A percentile compares a stretch with the other conserved stretches of the same genome.
Conservation (phyloP, 768 basidiomycete genomes). For the Trametes villosa region DNA sequence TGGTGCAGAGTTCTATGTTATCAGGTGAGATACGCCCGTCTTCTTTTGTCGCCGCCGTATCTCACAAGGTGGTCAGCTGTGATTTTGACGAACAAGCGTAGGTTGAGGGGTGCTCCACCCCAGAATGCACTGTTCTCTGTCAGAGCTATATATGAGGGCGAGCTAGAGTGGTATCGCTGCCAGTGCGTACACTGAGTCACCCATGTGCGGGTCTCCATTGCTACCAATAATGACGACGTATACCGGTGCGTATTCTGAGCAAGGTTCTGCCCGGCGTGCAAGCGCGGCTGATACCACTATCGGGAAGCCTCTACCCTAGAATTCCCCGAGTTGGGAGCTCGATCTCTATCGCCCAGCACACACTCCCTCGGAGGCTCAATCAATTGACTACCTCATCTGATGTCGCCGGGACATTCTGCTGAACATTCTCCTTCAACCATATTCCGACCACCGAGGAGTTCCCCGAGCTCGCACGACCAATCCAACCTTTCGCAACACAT, state of each 20-base stretch:
- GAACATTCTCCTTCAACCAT: background rate
- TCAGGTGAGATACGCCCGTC: constrained; percentile 18
- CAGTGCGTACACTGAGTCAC: background rate
- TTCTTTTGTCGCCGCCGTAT: background rate
- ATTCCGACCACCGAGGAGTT: background rate
- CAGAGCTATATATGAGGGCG: background rate
- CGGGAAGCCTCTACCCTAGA: background rate
- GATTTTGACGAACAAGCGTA: background rate
- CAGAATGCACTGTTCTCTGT: background rate
- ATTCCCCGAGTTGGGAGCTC: background rate
- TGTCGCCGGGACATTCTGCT: background rate
- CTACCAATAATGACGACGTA: background rate
- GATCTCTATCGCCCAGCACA: background rate
- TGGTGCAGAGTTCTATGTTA: background rate
- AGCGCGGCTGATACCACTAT: constrained; percentile 12
- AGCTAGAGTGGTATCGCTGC: background rate
- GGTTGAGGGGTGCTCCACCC: background rate
- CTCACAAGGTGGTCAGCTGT: constrained; percentile 4
- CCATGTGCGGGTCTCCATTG: background rate
- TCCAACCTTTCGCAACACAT: constrained; percentile 13
- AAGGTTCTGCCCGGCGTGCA: background rate
- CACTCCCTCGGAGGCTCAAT: no score
- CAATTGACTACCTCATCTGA: background rate
- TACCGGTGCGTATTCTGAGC: background rate
- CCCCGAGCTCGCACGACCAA: constrained; percentile 5